Conservation (phyloP, 2,329 filamentous ascomycete genomes). For the Cytospora chrysosperma region DNA sequence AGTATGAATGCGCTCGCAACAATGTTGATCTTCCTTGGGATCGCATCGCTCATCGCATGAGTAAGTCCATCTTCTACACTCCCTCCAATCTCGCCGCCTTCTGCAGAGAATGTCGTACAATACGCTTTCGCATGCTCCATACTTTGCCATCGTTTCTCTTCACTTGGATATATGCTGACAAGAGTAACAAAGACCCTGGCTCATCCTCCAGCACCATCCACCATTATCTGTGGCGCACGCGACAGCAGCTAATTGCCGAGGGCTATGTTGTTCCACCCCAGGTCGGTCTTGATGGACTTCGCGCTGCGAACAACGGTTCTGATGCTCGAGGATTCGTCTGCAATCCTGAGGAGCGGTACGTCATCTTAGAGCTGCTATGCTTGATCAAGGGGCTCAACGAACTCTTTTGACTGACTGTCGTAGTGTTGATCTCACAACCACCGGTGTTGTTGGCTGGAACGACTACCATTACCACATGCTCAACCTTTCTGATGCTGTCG, state of each 20-base stretch:
- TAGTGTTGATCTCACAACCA: too few relatives aligned
- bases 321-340: constrained; percentile 37
- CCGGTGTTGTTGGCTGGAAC: too few relatives aligned
- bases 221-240: constrained; percentile 39
- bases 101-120: not conserved
- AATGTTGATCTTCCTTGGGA: too few relatives aligned
- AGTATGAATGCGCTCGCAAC: too few relatives aligned
- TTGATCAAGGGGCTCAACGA: not conserved
- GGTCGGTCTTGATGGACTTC: constrained; percentile 28
- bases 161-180: not conserved
- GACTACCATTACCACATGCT: too few relatives aligned
- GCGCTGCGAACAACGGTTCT: constrained; percentile 26
- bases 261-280: constrained; percentile 44
- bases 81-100: not conserved
- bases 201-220: constrained; percentile 39
- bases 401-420: not conserved
- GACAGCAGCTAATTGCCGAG: constrained; percentile 36
- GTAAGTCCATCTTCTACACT: not conserved
- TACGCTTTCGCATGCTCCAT: not conserved
- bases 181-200: constrained; percentile 33
- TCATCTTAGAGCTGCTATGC: not conserved
- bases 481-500: too few relatives aligned
- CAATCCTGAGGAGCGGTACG: constrained; percentile 26
- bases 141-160: too few relatives aligned
- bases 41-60: constrained; percentile 32